These are phyloP conservation scores for Cajanus cajan DNA, from an alignment of 306 rosid species.

Conservation along the genomic window DNA sequence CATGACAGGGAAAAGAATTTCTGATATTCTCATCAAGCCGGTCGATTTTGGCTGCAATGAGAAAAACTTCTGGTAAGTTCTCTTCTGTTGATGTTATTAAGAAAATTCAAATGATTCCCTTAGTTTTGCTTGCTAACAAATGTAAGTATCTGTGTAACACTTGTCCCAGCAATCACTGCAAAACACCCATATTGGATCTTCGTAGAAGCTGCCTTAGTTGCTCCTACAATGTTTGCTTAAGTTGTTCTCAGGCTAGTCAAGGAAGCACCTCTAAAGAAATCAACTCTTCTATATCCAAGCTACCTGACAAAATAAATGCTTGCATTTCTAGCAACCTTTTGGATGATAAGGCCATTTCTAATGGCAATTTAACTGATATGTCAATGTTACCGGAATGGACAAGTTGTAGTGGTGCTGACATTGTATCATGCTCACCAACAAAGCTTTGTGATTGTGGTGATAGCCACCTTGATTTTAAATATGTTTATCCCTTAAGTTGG, in stretches of 20 bases:
- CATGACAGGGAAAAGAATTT: conserved; percentile 58
- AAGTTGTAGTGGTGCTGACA: conserved; percentile 40
- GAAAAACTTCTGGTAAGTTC: conserved; percentile 56
- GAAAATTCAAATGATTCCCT: conserved; percentile 22
- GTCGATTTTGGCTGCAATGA: conserved; percentile 54
- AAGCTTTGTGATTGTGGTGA: conserved; percentile 76
- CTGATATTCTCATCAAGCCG: conserved; percentile 75
- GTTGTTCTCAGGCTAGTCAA: conserved; percentile 61
- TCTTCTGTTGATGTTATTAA: conserved; percentile 12
- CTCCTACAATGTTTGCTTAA: conserved; percentile 78
- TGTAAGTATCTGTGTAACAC: conserved; percentile 29
- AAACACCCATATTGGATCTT: conserved; percentile 71
- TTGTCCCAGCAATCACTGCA: conserved; percentile 79
- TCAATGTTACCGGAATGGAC: conserved; percentile 47
- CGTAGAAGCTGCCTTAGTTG: conserved; percentile 93
- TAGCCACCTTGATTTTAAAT: conserved; percentile 75
- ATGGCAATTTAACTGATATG: conserved; percentile 35
- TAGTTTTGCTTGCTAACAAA: conserved; percentile 29
- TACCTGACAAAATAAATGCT: conserved; percentile 40
- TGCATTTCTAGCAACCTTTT: conserved; percentile 33
- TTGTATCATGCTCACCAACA: conserved; percentile 60
- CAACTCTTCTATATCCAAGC: conserved; percentile 34
- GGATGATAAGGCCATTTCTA: conserved; percentile 43
- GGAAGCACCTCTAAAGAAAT: conserved; percentile 43
- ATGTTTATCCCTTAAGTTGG: conserved; percentile 65